These are phyloP conservation scores for Eucalyptus curtisii DNA, from an alignment of 345 rosid species.

Conservation along the genomic window DNA sequence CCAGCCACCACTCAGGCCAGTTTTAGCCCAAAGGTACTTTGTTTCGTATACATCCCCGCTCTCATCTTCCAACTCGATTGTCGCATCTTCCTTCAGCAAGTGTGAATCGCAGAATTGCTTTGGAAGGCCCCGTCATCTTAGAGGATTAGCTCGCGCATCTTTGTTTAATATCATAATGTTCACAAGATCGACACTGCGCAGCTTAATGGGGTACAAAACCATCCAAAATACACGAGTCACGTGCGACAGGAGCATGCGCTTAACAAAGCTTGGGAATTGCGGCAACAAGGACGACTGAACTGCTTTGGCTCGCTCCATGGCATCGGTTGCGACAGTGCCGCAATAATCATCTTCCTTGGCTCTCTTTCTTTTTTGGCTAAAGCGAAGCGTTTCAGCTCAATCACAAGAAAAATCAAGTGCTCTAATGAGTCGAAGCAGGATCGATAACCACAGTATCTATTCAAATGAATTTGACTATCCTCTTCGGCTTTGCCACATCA, in stretches of 20 bases:
- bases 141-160: not conserved
- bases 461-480: not conserved
- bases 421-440: not conserved
- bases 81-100: conserved; percentile 4
- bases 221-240: conserved; percentile 34
- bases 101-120: not conserved
- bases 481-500: not conserved
- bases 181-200: not conserved
- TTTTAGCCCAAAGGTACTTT: not conserved
- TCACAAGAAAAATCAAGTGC: not conserved
- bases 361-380: conserved; percentile 17
- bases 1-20: conserved; percentile 16
- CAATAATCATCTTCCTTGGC: conserved; percentile 6
- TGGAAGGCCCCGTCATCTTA: not conserved
- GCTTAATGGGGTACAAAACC: conserved; percentile 4
- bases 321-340: not conserved
- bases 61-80: conserved; percentile 3
- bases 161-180: not conserved
- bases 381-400: not conserved
- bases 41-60: not conserved
- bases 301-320: conserved; percentile 28
- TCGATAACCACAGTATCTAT: not conserved
- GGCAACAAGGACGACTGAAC: conserved; percentile 9
- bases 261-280: conserved; percentile 28
- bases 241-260: conserved; percentile 25